Evolutionary conservation across 345 rosid genomes (phyloP), one percentile per base, ranked within the genome.

Genomic region (rapeseed (Brassica napus)): DNA sequence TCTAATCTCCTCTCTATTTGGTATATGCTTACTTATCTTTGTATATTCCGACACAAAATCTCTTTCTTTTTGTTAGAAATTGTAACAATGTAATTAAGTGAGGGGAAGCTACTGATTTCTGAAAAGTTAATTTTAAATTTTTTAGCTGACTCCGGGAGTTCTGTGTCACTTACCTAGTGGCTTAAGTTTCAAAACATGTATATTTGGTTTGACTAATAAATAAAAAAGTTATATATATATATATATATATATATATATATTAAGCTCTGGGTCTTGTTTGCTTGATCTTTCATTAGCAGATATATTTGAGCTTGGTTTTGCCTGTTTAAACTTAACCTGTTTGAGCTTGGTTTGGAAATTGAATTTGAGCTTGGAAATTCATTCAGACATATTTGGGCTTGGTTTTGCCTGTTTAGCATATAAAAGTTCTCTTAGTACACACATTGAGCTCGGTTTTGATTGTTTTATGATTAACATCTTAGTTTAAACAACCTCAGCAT

Each of bases 221-320:
- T 11, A 11, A 23, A 9, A 1, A 1, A 9, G 12, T 1, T 58
- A 11, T 60, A 2, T 62, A 11, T 0, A 11, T 44, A 11, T 16
- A 11, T 16, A 16, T 16, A 16, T 16, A 16, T 16, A 16, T 16
- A 16, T 16, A 16, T 16, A 16, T 16, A 16, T 16, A 16, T 42
- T 39, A 42, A 69, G 5, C 55, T 34, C 37, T 31, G n/a, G 59
- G n/a, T 64, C 70, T 64, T 70, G 64, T 32, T 52, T 69, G n/a
- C 39, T 5, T 69, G 3, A 21, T 69, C 8, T 31, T 52, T 31
- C 10, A 9, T 62, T 31, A 31, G 35, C 2, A 14, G 21, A 63
- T n/a, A 30, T 23, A 23, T 23, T 0, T 23, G 24, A 23, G 30
- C 30, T 28, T 28, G 30, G 30, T 28, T 28, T 28, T 28, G 30